A percentile compares a stretch with the other conserved stretches of the same genome.
Evolutionary conservation across 257 asterid genomes (phyloP).

Genomic region (Solanum stenotomum): DNA sequence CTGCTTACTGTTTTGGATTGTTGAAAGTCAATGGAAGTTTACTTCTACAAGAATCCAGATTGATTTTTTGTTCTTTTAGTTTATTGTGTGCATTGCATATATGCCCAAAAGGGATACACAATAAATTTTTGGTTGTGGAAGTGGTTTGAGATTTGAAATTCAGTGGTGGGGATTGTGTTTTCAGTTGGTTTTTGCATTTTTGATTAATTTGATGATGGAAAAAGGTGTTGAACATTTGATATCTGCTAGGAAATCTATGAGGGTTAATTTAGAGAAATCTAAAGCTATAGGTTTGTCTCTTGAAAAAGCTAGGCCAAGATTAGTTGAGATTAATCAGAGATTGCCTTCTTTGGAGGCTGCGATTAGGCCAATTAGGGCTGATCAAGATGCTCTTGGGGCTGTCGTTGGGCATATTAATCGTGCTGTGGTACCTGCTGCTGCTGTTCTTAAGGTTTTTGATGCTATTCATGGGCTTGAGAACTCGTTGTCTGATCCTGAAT

Average conservation of each 20-base stretch:
- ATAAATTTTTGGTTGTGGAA: not conserved
- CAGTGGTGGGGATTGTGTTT: not conserved
- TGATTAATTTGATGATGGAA: constrained; percentile 26
- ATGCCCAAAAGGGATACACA: not conserved
- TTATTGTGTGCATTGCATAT: not conserved
- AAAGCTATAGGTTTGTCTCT: constrained; percentile 41
- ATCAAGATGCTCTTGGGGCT: constrained; percentile 44
- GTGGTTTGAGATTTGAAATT: not conserved
- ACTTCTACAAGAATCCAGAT: not conserved
- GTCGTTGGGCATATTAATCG: constrained; percentile 81
- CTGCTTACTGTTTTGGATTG: not conserved
- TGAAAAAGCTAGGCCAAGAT: constrained; percentile 55
- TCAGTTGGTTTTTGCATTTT: constrained; percentile 1
- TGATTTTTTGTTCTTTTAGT: not conserved
- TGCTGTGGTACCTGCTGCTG: constrained; percentile 87
- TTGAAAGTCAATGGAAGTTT: not conserved
- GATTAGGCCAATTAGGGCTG: constrained; percentile 67
- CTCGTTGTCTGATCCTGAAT: constrained; percentile 62
- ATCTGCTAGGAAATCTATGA: constrained; percentile 57
- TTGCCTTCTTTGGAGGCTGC: constrained; percentile 64
- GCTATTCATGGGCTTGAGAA: constrained; percentile 86
- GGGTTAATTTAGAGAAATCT: constrained; percentile 60
- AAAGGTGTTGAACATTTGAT: constrained; percentile 43
- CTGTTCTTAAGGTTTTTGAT: constrained; percentile 91
- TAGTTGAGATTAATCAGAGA: constrained; percentile 59